These are phyloP conservation scores for Takashimella tepidaria DNA, from an alignment of 1,284 basidiomycete genomes.

Conservation along the genomic window DNA sequence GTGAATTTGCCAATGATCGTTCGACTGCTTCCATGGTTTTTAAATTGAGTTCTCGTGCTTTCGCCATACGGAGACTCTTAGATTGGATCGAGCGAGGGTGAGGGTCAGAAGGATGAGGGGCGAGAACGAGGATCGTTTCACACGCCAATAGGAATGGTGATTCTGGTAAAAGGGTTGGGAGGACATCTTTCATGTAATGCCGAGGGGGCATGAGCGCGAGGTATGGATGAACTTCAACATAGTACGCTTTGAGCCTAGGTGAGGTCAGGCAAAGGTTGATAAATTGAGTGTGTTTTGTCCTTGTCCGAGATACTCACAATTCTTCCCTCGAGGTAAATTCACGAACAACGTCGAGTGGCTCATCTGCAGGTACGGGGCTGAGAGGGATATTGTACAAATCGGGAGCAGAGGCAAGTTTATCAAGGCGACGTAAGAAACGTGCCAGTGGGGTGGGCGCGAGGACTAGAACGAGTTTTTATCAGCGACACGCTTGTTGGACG, in stretches of 20 bases:
- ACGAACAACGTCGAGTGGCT: slow-evolving; percentile 37
- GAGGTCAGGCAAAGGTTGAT: slow-evolving; percentile 2
- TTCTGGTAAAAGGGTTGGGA: slow-evolving; percentile 27
- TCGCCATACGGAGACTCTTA: slow-evolving; percentile 33
- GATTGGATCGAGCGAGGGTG: slow-evolving; percentile 34
- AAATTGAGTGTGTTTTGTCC: no score
- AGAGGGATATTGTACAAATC: slow-evolving; percentile 21
- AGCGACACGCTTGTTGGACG: no score
- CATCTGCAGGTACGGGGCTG: slow-evolving; percentile 19
- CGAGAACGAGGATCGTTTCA: slow-evolving; percentile 45
- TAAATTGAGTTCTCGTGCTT: slow-evolving; percentile 23
- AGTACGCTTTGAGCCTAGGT: slow-evolving; percentile 40
- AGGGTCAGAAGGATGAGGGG: slow-evolving; percentile 42
- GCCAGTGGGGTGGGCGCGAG: slow-evolving; percentile 36
- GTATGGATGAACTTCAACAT: slow-evolving; percentile 47
- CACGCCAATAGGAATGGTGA: slow-evolving; percentile 47
- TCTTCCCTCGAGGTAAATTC: slow-evolving; percentile 32
- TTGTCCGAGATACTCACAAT: slow-evolving; percentile 34
- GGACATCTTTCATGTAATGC: slow-evolving; percentile 30
- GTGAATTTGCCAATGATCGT: slow-evolving; percentile 3
- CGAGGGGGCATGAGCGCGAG: slow-evolving; percentile 44
- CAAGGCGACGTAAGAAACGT: slow-evolving; percentile 43
- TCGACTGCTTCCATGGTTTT: slow-evolving; percentile 24
- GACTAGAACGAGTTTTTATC: no score
- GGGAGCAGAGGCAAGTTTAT: slow-evolving; percentile 31